Evolutionary conservation across 805 yeast species (phyloP).

Genomic region (Diddensiella transvaalensis): DNA sequence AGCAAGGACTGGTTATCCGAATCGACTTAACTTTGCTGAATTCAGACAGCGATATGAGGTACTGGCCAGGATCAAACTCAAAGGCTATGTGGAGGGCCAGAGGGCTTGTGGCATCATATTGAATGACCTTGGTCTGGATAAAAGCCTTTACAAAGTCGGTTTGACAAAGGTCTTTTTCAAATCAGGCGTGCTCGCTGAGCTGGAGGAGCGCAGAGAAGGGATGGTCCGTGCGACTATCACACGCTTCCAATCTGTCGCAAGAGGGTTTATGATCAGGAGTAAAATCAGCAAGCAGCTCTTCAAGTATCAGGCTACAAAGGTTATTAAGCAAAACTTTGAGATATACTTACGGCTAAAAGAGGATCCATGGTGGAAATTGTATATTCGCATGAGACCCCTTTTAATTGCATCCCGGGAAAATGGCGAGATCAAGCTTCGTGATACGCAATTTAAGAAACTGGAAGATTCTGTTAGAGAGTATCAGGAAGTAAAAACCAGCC

Average conservation of each 20-base stretch:
- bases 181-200: conserved; percentile 70
- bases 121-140: conserved; percentile 57
- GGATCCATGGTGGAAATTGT: conserved; percentile 79
- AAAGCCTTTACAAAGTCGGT: conserved; percentile 61
- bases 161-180: conserved; percentile 70
- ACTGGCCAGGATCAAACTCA: conserved; percentile 49
- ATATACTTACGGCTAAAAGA: conserved; percentile 44
- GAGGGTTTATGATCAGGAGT: conserved; percentile 62
- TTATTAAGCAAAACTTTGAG: conserved; percentile 59
- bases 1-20: conserved; percentile 96
- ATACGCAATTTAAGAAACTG: conserved; percentile 33
- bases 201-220: conserved; percentile 73
- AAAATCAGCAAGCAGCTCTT: conserved; percentile 46
- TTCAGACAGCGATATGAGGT: conserved; percentile 73
- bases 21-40: conserved; percentile 78
- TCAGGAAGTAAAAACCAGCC: conserved; percentile 29
- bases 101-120: conserved; percentile 68
- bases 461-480: conserved; percentile 26
- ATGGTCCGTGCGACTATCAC: conserved; percentile 54
- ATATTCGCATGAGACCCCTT: conserved; percentile 69
- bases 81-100: conserved; percentile 46
- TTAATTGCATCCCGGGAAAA: conserved; percentile 61
- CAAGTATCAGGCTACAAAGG: conserved; percentile 65
- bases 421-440: conserved; percentile 46
- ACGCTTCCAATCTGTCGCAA: conserved; percentile 56